phyloP scores from a whole-genome alignment of 352 stramenopile genomes.

The Globisporangium takayamanum region DNA sequence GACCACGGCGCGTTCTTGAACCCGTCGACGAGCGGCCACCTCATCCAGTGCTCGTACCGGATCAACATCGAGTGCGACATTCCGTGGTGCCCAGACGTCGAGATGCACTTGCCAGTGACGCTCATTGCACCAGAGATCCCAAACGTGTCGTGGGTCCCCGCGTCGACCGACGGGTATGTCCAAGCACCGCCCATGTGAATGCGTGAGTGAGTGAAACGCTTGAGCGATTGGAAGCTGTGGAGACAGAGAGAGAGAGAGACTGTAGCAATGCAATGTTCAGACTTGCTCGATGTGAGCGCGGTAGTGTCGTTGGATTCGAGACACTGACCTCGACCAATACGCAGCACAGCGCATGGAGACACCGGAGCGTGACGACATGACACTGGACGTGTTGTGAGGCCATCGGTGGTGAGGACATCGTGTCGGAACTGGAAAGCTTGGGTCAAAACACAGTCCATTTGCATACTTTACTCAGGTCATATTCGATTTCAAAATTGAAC shows the following conservation, averaged over 20 bases:
- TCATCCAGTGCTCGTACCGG: conserved; percentile 49
- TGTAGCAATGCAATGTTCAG: no score
- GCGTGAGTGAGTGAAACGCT: background rate
- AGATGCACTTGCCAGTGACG: conserved; percentile 47
- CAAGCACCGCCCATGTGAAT: conserved; percentile 1
- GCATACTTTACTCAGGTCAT: background rate
- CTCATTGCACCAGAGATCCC: conserved; percentile 39
- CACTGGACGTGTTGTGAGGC: no score
- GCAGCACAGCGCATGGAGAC: no score
- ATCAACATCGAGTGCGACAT: conserved; percentile 68
- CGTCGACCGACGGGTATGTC: conserved; percentile 14
- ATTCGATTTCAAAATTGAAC: background rate
- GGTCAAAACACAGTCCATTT: no score
- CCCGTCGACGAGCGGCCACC: conserved; percentile 36
- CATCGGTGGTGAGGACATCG: no score
- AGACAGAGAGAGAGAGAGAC: no score
- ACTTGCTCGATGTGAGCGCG: no score
- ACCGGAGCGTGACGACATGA: no score
- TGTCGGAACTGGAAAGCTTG: no score
- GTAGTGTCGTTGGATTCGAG: no score
- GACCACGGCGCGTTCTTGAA: conserved; percentile 26
- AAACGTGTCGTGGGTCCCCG: conserved; percentile 19
- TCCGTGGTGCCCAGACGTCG: conserved; percentile 52
- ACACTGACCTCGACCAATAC: no score
- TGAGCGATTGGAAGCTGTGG: background rate